Base-by-base conservation (phyloP, 441 rosid species). In the Oxalis stricta region DNA sequence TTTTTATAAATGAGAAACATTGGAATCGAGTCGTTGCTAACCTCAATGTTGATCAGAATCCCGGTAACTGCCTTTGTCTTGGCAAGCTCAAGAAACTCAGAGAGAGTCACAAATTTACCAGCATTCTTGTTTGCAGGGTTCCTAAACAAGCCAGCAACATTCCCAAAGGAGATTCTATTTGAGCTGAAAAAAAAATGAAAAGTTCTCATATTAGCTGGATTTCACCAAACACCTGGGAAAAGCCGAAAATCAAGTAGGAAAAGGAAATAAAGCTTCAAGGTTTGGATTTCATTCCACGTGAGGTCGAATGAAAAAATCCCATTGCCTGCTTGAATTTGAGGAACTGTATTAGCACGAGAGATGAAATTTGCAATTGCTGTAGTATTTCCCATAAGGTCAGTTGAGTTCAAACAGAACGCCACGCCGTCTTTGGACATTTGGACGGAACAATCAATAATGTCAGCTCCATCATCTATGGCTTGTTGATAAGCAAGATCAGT, bases 231-330 rank as follows among this genome's bases (percentile, higher is more conserved):
- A 2, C 22, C 26, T 11, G 13, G 10, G 17, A 33, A 12, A 24
- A 39, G 20, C 16, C 14, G 17, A 14, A 22, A 3, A 7, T 20
- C 18, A 30, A 18, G 16, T 29, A 21, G n/a, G n/a, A 33, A 14
- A 12, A 44, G 38, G 55, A 50, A 19, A 48, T 60, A 69, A 89
- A 92, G 83, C 53, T 76, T 75, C 48, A 85, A 59, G 58, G 75
- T 71, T 64, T 85, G 81, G 44, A 89, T 80, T 54, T 89, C 96
- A 2, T 55, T 65, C 98, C 98, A 89, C 1, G 83, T 56, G 30
- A 89, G 86, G 54, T 82, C 96, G 42, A 89, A 89, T n/a, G 94
- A 80, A 56, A 85, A 89, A 38, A 89, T 63, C 31, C 89, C 96
- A 1, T 69, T 63, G 8, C 52, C 24, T 13, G 51, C 43, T 55